Conservation (phyloP, 805 yeast genomes). For the Candida cerambycidarum region DNA sequence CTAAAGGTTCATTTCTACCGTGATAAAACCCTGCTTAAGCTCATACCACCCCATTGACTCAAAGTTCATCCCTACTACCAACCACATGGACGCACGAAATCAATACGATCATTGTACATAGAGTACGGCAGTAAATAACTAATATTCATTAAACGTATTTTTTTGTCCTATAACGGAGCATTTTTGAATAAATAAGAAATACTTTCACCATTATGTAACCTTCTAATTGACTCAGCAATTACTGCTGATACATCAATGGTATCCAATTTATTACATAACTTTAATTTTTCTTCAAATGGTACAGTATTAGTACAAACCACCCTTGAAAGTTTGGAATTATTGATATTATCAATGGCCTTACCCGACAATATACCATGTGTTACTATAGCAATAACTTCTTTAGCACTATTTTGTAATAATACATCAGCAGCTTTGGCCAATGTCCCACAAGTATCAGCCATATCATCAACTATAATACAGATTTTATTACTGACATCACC, state of each 20-base stretch:
- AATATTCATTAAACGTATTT: slow-evolving; percentile 7
- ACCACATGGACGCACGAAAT: too few species aligned
- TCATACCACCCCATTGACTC: too few species aligned
- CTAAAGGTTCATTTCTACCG: too few species aligned
- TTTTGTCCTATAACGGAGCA: slow-evolving; percentile 32
- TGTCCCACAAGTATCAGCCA: slow-evolving; percentile 99
- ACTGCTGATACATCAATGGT: slow-evolving; percentile 83
- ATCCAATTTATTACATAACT: slow-evolving; percentile 65
- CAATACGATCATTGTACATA: too few species aligned
- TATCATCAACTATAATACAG: slow-evolving; percentile 89
- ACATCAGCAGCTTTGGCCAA: slow-evolving; percentile 92
- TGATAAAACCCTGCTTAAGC: too few species aligned
- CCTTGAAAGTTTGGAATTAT: slow-evolving; percentile 61
- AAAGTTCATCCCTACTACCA: too few species aligned
- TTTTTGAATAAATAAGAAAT: slow-evolving; percentile 74
- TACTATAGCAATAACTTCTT: slow-evolving; percentile 85
- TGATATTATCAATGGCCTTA: slow-evolving; percentile 71
- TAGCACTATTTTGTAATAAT: slow-evolving; percentile 76
- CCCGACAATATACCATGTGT: slow-evolving; percentile 95
- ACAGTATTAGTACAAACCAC: slow-evolving; percentile 93
- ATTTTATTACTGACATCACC: slow-evolving; percentile 87
- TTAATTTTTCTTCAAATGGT: slow-evolving; percentile 68
- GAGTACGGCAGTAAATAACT: not conserved
- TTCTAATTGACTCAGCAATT: slow-evolving; percentile 89
- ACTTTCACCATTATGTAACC: slow-evolving; percentile 95